Evolutionary conservation across 2,329 filamentous ascomycete species (phyloP), one percentile per base, ranked within the genome.

Genomic region (Dactylella cylindrospora): DNA sequence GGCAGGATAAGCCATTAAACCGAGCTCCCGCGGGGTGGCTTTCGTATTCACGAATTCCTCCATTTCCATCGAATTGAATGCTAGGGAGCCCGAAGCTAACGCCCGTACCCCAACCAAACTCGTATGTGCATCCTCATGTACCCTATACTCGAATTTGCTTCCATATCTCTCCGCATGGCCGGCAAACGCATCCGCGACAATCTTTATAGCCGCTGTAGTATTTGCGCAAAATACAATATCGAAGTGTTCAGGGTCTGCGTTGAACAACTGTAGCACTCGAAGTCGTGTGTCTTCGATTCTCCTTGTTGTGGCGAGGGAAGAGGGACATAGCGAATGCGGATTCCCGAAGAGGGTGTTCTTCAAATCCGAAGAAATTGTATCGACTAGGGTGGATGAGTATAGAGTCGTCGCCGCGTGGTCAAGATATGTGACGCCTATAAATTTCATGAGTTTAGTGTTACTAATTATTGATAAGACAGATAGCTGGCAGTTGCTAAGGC

Each of bases 1-100:
- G 1, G 85, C 90, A 5, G 91, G 86, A 71, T 89, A 96, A 22
- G 88, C 86, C 71, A 97, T 88, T 0, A 88, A 81, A 66, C 10
- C 74, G 26, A 60, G 68, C 65, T 36, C 70, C 43, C 31, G 70
- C 68, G 43, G 76, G 68, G 17, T 72, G 68, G 25, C 67, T 60
- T 7, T 68, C 60, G 19, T 73, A 3, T 72, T 70, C 5, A 90
- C 74, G 86, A 88, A 95, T 1, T 71, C 67, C 12, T 83, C 75
- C 6, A 94, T 80, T 41, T 82, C 82, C 70, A 68, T 90, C 82
- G 19, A 75, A 40, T 78, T 73, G 29, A 95, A 80, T 72, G 89
- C 95, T 7, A 73, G 71, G 65, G 84, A 86, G 57, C 75, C 71
- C 1, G 68, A 72, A 13, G 90, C 86, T 69, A 87, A 76, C 73